Percentiles rank a stretch among this genome's conserved stretches.
Conservation (phyloP, 306 rosid genomes). For the Begonia fuchsioides region DNA sequence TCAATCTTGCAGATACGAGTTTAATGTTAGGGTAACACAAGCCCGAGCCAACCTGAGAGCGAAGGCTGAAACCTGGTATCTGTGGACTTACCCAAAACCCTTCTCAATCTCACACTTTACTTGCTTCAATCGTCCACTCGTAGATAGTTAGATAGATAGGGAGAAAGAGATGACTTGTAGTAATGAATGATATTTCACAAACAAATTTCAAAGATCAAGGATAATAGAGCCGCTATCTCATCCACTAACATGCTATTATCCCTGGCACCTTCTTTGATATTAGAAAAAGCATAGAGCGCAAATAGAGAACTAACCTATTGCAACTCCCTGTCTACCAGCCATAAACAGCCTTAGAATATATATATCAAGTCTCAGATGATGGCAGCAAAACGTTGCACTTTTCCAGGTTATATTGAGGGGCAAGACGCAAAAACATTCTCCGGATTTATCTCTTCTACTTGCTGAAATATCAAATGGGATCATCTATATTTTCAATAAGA, state of each 20-base stretch:
- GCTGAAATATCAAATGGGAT: not conserved
- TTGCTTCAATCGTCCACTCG: no score
- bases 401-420: not conserved
- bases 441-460: no score
- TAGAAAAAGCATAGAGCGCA: not conserved
- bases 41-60: slow-evolving; percentile 61
- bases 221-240: not conserved
- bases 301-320: not conserved
- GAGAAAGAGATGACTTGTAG: no score
- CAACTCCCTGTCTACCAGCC: not conserved
- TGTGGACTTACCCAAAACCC: no score
- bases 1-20: slow-evolving; percentile 79
- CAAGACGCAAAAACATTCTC: no score
- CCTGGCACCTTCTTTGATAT: not conserved
- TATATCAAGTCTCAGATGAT: not conserved
- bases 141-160: no score
- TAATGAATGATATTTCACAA: no score
- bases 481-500: slow-evolving; percentile 43
- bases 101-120: no score
- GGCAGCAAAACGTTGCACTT: not conserved
- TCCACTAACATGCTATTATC: not conserved
- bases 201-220: no score
- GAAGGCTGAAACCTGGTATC: slow-evolving; percentile 36
- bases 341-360: not conserved
- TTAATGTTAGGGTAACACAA: slow-evolving; percentile 29